Conservation (phyloP, 2,329 filamentous ascomycete genomes). For the Cytospora piceae region DNA sequence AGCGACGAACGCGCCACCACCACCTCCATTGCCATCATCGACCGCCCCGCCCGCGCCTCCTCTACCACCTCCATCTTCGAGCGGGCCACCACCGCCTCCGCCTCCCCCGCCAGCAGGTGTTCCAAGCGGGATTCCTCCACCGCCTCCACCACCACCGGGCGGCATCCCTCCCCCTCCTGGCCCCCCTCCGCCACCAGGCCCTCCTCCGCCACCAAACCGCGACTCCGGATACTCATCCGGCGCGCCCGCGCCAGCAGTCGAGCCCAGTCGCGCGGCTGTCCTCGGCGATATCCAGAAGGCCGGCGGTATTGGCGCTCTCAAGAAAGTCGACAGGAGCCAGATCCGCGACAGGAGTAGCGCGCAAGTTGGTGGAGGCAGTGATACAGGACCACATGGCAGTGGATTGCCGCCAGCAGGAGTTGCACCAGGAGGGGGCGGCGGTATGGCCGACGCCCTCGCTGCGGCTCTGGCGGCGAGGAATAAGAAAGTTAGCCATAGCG, state of each 20-base stretch:
- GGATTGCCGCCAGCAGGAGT: conserved; percentile 56
- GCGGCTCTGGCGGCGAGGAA: conserved; percentile 81
- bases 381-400: conserved; percentile 56
- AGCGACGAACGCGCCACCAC: conserved; percentile 41
- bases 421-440: conserved; percentile 62
- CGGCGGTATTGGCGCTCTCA: conserved; percentile 68
- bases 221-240: conserved; percentile 62
- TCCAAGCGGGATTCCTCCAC: conserved; percentile 40
- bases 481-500: conserved; percentile 91
- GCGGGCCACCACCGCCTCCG: conserved; percentile 45
- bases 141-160: conserved; percentile 45
- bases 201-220: conserved; percentile 59
- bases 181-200: conserved; percentile 49
- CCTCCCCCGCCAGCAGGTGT: conserved; percentile 44
- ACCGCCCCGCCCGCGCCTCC: conserved; percentile 44
- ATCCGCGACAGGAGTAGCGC: conserved; percentile 74
- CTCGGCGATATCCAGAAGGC: conserved; percentile 74
- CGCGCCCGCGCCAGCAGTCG: conserved; percentile 49
- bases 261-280: conserved; percentile 60
- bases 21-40: conserved; percentile 43
- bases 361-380: conserved; percentile 51
- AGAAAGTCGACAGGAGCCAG: conserved; percentile 72
- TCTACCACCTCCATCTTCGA: conserved; percentile 43
- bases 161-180: conserved; percentile 43
- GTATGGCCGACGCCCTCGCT: conserved; percentile 81